Base-by-base conservation (phyloP, 192 early-diverging fungal species). In the Mortierella alpina region DNA sequence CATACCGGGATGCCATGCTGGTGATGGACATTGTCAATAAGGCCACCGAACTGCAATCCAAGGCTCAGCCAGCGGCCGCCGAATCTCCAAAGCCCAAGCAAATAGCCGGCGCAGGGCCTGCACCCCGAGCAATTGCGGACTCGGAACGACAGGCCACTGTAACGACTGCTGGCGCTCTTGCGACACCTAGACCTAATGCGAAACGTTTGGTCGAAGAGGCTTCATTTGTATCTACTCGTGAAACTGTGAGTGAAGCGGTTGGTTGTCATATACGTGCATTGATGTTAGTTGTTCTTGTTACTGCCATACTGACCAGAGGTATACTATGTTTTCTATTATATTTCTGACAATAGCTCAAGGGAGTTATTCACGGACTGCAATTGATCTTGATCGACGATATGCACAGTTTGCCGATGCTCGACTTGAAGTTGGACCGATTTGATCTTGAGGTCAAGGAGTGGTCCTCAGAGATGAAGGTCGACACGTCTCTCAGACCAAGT, bases 331-430 rank as follows among this genome's bases (percentile, higher is more conserved):
- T 31, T 31, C 31, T 31, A 11, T 50, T 66, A 14, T 60, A 18
- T 23, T 63, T 44, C 44, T 20, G 45, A 48, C 44, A 49, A 50
- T 68, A 88, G 88, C 61, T 94, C 11, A 86, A 87, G 64, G 88
- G 91, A 6, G 85, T 81, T 6, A 89, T 94, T 51, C 84, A 91
- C 61, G 92, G 93, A 0, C 70, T 94, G 45, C 89, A 91, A 51
- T 53, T 97, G 1, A 88, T 99, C 48, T 73, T 98, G 15, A 98
- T 99, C 62, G 95, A 97, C 62, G 97, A 99, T 73, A 88, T 96
- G 78, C 94, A 97, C 76, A 94, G 97, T 67, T 85, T 98, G 63
- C 98, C 96, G 0, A 93, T 98, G 83, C 87, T 96, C 56, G 96
- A 98, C 55, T 81, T 95, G 66, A 91, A 87, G 42, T 75, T 96